A percentile compares a stretch with the other conserved stretches of the same genome.
Evolutionary conservation across 2,329 filamentous ascomycete species (phyloP).

Genomic region (Fusarium decemcellulare): DNA sequence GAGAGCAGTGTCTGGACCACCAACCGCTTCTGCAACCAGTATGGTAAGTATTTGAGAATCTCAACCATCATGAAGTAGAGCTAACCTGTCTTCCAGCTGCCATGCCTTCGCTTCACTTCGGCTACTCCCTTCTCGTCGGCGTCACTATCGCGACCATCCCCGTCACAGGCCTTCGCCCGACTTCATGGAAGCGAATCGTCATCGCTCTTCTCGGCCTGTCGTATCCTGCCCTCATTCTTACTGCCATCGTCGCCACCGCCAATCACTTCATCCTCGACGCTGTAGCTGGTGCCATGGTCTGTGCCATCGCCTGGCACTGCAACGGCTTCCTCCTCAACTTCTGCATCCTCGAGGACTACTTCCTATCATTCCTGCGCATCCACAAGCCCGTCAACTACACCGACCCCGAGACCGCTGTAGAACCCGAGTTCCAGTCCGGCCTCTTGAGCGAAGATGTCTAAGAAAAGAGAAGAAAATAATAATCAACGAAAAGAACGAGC

Average conservation of each 20-base stretch:
- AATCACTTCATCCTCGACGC: constrained; percentile 83
- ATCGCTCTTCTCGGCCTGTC: constrained; percentile 66
- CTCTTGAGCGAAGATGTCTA: constrained; percentile 44
- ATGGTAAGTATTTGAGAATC: constrained; percentile 62
- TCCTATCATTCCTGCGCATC: constrained; percentile 73
- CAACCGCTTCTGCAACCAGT: constrained; percentile 83
- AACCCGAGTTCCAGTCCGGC: constrained; percentile 49
- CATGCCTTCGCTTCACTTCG: constrained; percentile 83
- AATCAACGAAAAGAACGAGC: constrained; percentile 16
- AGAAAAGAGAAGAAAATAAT: not conserved
- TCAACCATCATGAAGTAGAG: not conserved
- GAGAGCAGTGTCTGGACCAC: constrained; percentile 70
- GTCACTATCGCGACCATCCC: constrained; percentile 78
- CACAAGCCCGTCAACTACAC: constrained; percentile 71
- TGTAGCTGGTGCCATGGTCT: constrained; percentile 76
- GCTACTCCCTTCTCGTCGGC: constrained; percentile 81
- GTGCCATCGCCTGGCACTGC: constrained; percentile 72
- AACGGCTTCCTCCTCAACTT: constrained; percentile 73
- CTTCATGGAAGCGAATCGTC: constrained; percentile 63
- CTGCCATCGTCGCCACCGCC: constrained; percentile 78
- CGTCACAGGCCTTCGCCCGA: constrained; percentile 66
- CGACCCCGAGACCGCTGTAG: constrained; percentile 54
- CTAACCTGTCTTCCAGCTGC: constrained; percentile 64
- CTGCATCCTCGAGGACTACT: constrained; percentile 76
- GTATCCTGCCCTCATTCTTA: constrained; percentile 76